Percentiles rank a stretch among this genome's conserved stretches.
Evolutionary conservation across 805 yeast genomes (phyloP).

Genomic region (Saccharomycopsis javanensis): DNA sequence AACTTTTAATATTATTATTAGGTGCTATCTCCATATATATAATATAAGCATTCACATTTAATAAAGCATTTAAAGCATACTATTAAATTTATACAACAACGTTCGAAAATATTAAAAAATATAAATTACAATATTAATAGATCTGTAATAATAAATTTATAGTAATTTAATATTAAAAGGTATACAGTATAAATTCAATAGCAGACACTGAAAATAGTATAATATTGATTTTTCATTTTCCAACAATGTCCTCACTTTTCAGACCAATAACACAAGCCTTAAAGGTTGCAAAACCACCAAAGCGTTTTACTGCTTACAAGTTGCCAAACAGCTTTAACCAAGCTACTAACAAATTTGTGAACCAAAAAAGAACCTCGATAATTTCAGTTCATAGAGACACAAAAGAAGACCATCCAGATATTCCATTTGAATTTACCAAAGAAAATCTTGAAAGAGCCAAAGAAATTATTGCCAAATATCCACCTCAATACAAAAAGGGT

Average conservation of each 20-base stretch:
- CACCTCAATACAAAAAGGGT: conserved; percentile 76
- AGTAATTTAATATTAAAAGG: too few species aligned
- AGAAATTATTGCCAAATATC: conserved; percentile 68
- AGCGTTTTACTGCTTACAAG: conserved; percentile 13
- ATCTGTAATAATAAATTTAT: too few species aligned
- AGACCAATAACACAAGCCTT: conserved; percentile 16
- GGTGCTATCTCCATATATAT: too few species aligned
- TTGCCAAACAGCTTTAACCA: neutral
- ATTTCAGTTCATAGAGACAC: conserved; percentile 59
- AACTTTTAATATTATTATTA: too few species aligned
- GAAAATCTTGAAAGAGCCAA: conserved; percentile 63
- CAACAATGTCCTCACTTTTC: conserved; percentile 8
- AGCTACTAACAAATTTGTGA: neutral
- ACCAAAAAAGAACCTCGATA: conserved; percentile 16
- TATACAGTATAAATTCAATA: too few species aligned
- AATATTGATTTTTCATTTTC: neutral
- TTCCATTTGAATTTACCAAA: conserved; percentile 62
- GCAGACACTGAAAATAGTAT: too few species aligned
- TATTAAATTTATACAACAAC: too few species aligned
- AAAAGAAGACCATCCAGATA: conserved; percentile 51
- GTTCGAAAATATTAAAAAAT: too few species aligned
- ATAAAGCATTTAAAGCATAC: too few species aligned
- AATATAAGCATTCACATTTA: too few species aligned
- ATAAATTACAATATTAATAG: too few species aligned
- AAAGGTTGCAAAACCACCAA: conserved; percentile 12